Percentiles rank a stretch among this genome's conserved stretches.
phyloP scores from a whole-genome alignment of 2,329 filamentous ascomycete species.

The Metarhizium brunneum region DNA sequence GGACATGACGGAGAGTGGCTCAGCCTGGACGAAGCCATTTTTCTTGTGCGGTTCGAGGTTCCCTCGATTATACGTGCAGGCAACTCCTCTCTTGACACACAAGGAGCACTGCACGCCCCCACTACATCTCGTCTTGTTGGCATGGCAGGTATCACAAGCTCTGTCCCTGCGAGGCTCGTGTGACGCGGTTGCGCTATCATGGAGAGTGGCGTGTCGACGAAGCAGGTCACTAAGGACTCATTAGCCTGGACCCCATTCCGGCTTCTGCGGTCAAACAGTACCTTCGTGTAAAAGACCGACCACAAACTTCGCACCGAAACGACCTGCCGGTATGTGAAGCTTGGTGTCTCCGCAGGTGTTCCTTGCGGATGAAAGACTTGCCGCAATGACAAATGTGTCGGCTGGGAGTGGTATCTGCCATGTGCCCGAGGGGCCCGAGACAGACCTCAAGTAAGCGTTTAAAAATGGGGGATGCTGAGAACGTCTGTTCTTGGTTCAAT shows the following conservation, averaged over 20 bases:
- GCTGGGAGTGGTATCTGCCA: slow-evolving; percentile 6
- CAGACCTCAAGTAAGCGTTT: not conserved
- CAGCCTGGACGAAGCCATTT: not conserved
- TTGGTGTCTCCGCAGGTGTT: slow-evolving; percentile 29
- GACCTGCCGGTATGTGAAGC: slow-evolving; percentile 26
- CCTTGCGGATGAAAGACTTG: slow-evolving; percentile 30
- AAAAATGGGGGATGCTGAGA: not conserved
- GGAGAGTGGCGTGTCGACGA: slow-evolving; percentile 26
- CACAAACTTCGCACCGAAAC: slow-evolving; percentile 26
- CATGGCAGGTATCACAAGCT: slow-evolving; percentile 33
- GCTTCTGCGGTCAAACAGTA: slow-evolving; percentile 5
- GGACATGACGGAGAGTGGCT: not conserved
- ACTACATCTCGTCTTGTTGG: slow-evolving; percentile 36
- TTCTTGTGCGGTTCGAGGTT: not conserved
- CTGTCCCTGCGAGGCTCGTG: slow-evolving; percentile 25
- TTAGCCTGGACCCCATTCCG: not conserved
- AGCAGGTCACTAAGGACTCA: slow-evolving; percentile 23
- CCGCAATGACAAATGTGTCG: slow-evolving; percentile 30
- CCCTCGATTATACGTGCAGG: slow-evolving; percentile 25
- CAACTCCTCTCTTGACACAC: slow-evolving; percentile 27
- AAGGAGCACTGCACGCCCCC: slow-evolving; percentile 29
- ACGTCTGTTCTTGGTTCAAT: not conserved
- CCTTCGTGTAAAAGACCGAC: slow-evolving; percentile 29
- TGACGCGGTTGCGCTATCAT: slow-evolving; percentile 19
- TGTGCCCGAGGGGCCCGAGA: not conserved